These are phyloP conservation scores for Vigna nakashimae DNA, from an alignment of 306 rosid genomes.

Conservation along the genomic window DNA sequence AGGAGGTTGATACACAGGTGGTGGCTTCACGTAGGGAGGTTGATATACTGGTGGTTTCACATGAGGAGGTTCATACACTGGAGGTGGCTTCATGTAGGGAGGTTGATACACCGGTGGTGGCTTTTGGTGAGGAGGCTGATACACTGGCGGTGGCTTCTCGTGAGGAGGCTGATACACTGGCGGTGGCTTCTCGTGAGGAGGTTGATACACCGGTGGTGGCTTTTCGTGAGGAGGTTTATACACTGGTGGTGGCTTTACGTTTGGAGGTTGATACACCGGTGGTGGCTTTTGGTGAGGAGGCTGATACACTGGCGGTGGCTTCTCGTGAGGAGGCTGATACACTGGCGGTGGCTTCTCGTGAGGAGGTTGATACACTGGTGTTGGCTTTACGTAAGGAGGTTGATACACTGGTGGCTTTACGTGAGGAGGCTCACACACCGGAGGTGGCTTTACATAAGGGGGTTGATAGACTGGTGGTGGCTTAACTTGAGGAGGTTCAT, in stretches of 20 bases:
- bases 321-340: constrained; percentile 1
- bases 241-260: constrained; percentile 15
- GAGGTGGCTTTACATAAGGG: not conserved
- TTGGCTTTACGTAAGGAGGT: constrained; percentile 1
- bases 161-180: not conserved
- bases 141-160: constrained; percentile 16
- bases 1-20: constrained; percentile 1
- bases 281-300: constrained; percentile 34
- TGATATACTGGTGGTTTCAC: not conserved
- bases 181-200: constrained; percentile 30
- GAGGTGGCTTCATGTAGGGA: not conserved
- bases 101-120: constrained; percentile 4
- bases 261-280: not conserved
- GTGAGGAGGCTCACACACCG: not conserved
- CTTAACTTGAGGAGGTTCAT: not conserved
- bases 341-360: constrained; percentile 1
- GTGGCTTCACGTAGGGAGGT: constrained; percentile 33
- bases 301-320: not conserved
- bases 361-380: not conserved
- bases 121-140: constrained; percentile 6
- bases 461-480: not conserved
- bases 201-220: not conserved
- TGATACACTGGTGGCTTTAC: not conserved
- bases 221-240: not conserved
- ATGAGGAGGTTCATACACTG: not conserved